phyloP scores from a whole-genome alignment of 768 basidiomycete species.

The Agrocybe pediades region DNA sequence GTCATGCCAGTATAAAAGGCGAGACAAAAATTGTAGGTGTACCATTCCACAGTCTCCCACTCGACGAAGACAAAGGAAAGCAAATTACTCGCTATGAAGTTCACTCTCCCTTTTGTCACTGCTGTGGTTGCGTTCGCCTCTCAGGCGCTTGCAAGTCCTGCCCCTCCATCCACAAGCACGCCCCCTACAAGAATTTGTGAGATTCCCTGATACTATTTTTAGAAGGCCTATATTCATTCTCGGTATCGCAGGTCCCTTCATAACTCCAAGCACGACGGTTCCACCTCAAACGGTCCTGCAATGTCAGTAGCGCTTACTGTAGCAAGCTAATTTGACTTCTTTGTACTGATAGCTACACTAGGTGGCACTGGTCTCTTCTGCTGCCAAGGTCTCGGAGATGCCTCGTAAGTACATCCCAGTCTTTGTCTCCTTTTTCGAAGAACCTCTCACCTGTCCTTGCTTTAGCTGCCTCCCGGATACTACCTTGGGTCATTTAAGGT shows the following conservation, averaged over 20 bases:
- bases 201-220: background rate
- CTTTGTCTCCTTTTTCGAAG: no score
- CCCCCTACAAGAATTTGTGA: background rate
- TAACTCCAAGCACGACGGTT: background rate
- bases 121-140: conserved; percentile 1
- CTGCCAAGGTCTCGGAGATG: background rate
- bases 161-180: background rate
- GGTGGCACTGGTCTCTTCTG: background rate
- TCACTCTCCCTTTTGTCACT: conserved; percentile 10
- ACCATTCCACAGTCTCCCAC: no score
- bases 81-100: no score
- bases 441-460: no score
- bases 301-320: background rate
- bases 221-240: background rate
- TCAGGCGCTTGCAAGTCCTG: background rate
- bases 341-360: background rate
- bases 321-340: no score
- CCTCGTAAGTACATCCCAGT: background rate
- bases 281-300: background rate
- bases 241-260: background rate
- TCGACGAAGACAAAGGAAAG: no score
- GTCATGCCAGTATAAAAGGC: background rate
- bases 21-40: background rate
- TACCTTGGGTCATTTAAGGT: background rate
- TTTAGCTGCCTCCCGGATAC: background rate